Evolutionary conservation across 2,329 filamentous ascomycete genomes (phyloP), one percentile per base, ranked within the genome.

Genomic region (Aureobasidium sp.): DNA sequence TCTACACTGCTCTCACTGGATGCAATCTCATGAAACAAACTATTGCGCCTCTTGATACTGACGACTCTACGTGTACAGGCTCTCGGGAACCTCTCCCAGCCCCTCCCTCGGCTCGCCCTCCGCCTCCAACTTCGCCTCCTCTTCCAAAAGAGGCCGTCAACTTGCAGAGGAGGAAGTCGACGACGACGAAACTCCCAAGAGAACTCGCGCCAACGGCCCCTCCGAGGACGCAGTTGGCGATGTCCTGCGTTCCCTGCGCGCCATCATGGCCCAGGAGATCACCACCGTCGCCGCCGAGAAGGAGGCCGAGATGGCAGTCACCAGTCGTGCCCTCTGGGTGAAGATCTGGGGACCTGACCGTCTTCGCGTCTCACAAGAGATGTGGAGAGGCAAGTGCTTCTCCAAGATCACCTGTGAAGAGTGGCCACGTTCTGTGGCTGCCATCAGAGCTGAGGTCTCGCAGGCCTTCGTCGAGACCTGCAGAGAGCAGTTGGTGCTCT

Each of bases 321-420:
- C 23, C 15, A 29, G n/a, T 23, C 25, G 15, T 23, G 11, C 40
- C 38, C 11, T 45, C 10, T 58, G 54, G 54, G 25, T 5, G 2
- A 58, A 58, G 27, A 40, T 58, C 38, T 58, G 54, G 54, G 54
- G 54, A 43, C 54, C 54, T 58, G 54, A 15, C 4, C 54, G 54
- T 10, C 18, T 4, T 20, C 15, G 45, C 3, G 16, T 2, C 4
- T 58, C 38, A 4, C 18, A 3, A 2, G 36, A 29, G 36, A 58
- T 58, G 27, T 58, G 54, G 54, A 42, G 25, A n/a, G 25, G 1
- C 15, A 43, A 43, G 40, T 27, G 36, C 18, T 23, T 23, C 27
- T 31, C 54, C 38, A 31, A n/a, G 23, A 58, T 58, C 40, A 58
- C 38, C 10, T 23, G 16, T 4, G 40, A 58, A 2, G 38, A 13